A percentile compares a stretch with the other conserved stretches of the same genome.
Evolutionary conservation across 208 protist genomes (phyloP).

Genomic region (Leishmania amazonensis): DNA sequence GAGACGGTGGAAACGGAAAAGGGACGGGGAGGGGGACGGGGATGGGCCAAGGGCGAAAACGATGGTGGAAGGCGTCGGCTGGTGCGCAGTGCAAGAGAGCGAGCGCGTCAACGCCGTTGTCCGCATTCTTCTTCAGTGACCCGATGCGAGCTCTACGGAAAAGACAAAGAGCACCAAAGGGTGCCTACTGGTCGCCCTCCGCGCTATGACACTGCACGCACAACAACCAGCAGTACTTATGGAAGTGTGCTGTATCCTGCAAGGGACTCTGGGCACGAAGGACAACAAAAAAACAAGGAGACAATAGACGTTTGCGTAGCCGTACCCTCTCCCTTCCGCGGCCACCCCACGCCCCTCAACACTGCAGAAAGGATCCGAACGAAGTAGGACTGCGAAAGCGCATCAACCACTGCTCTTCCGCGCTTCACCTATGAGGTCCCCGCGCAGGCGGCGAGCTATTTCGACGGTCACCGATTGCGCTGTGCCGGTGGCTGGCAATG

Average conservation of each 20-base stretch:
- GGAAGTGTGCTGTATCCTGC: not conserved
- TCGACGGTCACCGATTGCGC: constrained; percentile 77
- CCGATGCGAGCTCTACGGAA: not conserved
- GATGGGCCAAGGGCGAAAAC: not conserved
- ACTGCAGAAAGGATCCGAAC: not conserved
- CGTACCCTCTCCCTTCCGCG: not conserved
- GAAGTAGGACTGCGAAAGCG: not conserved
- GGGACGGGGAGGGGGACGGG: not conserved
- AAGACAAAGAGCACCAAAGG: not conserved
- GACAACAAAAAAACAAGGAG: not conserved
- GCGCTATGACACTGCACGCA: not conserved
- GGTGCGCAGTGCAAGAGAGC: not conserved
- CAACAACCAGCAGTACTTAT: not conserved
- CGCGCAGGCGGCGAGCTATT: constrained; percentile 81
- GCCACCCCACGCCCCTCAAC: not conserved
- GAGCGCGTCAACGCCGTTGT: not conserved
- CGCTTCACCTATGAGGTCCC: constrained; percentile 74
- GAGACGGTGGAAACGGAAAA: not conserved
- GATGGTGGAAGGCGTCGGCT: not conserved
- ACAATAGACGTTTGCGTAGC: not conserved
- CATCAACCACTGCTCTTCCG: constrained; percentile 27
- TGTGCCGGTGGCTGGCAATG: constrained; percentile 1
- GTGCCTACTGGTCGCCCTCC: not conserved
- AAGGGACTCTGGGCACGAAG: not conserved
- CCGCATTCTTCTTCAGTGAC: not conserved